Percentiles rank a stretch among this genome's conserved stretches.
Evolutionary conservation across 345 rosid genomes (phyloP).

Genomic region (Camelina neglecta): DNA sequence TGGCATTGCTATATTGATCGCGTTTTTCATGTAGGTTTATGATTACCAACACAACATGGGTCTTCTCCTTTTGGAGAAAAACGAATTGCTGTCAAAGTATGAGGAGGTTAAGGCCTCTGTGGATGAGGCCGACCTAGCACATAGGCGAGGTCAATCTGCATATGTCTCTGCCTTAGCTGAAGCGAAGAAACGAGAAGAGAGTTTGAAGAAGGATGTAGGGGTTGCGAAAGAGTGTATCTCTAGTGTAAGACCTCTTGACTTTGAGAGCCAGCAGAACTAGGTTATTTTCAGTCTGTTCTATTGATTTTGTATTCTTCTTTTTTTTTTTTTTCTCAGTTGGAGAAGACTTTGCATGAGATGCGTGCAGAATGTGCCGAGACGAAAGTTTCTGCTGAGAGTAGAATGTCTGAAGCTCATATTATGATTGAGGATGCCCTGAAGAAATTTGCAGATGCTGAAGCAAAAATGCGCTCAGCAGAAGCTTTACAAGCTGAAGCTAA

Average conservation of each 20-base stretch:
- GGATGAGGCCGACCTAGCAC: slow-evolving; percentile 64
- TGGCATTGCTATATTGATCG: slow-evolving; percentile 6
- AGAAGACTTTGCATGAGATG: slow-evolving; percentile 94
- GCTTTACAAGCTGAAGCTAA: slow-evolving; percentile 75
- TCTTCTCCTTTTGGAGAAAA: slow-evolving; percentile 77
- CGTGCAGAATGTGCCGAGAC: slow-evolving; percentile 93
- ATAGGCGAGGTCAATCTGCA: slow-evolving; percentile 69
- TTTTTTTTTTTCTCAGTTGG: slow-evolving; percentile 55
- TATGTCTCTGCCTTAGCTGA: slow-evolving; percentile 69
- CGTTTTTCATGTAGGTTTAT: slow-evolving; percentile 57
- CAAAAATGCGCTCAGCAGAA: slow-evolving; percentile 70
- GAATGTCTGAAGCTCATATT: slow-evolving; percentile 64
- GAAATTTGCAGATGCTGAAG: slow-evolving; percentile 67
- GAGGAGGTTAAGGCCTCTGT: slow-evolving; percentile 74
- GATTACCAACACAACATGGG: slow-evolving; percentile 98
- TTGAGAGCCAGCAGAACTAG: not conserved
- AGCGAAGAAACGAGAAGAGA: slow-evolving; percentile 80
- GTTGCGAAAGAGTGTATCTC: slow-evolving; percentile 86
- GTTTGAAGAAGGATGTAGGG: slow-evolving; percentile 79
- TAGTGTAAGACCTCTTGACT: slow-evolving; percentile 61
- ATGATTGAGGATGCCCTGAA: slow-evolving; percentile 77
- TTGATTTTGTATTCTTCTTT: slow-evolving; percentile 15
- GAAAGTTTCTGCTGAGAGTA: slow-evolving; percentile 77
- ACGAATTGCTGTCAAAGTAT: slow-evolving; percentile 60
- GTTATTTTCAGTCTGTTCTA: not conserved